Evolutionary conservation across 2,329 filamentous ascomycete genomes (phyloP), one percentile per base, ranked within the genome.

Genomic region (Xylaria sp.): DNA sequence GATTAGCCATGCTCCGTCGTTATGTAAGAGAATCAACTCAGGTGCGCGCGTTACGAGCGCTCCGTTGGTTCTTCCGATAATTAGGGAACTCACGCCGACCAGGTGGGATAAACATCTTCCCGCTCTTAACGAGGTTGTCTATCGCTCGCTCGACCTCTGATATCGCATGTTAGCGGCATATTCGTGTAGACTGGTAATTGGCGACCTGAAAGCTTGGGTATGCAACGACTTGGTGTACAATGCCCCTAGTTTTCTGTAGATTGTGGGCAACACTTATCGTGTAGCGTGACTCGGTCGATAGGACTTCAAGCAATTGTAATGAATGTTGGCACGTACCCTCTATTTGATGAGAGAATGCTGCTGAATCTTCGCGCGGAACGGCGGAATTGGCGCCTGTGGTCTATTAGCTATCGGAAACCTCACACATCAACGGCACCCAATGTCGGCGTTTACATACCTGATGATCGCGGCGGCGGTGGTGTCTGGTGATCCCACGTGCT

Each of bases 91-190:
- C 92, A 84, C 94, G 91, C 78, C 95, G 92, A 73, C 82, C 86
- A 73, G 83, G 83, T 74, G 81, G 80, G 74, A 84, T 87, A 79
- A 94, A 95, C 80, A 94, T 89, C 83, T 98, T 98, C 74, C 94
- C 94, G 77, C 94, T 97, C 85, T 98, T 98, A 74, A 94, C 86
- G 64, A 99, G 86, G 78, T 98, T 98, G 75, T 98, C 95, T 74
- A 94, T 89, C 70, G 94, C 94, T 76, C 94, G 90, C 70, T 98
- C 95, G 72, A 99, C 93, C 87, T 99, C 95, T 97, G 28, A 74
- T 40, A 67, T 47, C 43, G 25, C 42, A 67, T 31, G 70, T 78
- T 63, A 77, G 75, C 64, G 61, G 47, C 6, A 53, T 21, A 53
- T 64, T 54, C 58, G 31, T 49, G 28, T 14, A 35, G 5, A 40